Evolutionary conservation across 2,329 filamentous ascomycete genomes (phyloP), one percentile per base, ranked within the genome.

Genomic region (Beauveria medogensis): DNA sequence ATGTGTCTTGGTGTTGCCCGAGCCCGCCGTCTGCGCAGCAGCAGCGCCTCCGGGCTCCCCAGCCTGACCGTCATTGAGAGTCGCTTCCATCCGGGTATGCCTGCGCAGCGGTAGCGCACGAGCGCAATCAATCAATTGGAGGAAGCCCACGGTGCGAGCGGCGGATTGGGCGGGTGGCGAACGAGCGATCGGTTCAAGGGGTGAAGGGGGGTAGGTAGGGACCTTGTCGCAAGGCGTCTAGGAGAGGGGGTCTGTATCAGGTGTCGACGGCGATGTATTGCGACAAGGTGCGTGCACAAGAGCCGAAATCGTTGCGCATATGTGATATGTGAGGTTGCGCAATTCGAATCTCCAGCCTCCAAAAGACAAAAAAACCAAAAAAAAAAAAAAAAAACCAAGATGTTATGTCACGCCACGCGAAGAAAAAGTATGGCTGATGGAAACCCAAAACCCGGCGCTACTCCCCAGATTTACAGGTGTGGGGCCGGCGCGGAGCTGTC

Each of bases 381-480:
- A 34, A 40, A 40, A n/a, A 10, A 3, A 40, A 40, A 30, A 34
- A 34, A 12, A 34, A 12, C 30, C 10, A 44, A 20, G 14, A 43
- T 40, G 46, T 51, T 24, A 41, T 50, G 46, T 22, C 24, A 30
- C 47, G 34, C 34, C 46, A 43, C n/a, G 20, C 14, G 9, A 37
- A 28, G 34, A 43, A 41, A 41, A 43, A 10, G 12, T 28, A 28
- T 51, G 18, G 34, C 34, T 41, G 12, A 24, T 56, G 43, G 55
- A 34, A 14, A 51, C 28, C 30, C 37, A 37, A 51, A 58, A 51
- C 18, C 55, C 55, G 55, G 47, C 55, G 46, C 55, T 58, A 58
- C 55, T 58, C 55, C 47, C 55, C 55, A 51, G 55, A 51, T 48
- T 51, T 37, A 51, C 24, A 37, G 12, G 12, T 26, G 55, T 58